phyloP scores from a whole-genome alignment of 176 grass and related monocot species.

The Avena insularis region DNA sequence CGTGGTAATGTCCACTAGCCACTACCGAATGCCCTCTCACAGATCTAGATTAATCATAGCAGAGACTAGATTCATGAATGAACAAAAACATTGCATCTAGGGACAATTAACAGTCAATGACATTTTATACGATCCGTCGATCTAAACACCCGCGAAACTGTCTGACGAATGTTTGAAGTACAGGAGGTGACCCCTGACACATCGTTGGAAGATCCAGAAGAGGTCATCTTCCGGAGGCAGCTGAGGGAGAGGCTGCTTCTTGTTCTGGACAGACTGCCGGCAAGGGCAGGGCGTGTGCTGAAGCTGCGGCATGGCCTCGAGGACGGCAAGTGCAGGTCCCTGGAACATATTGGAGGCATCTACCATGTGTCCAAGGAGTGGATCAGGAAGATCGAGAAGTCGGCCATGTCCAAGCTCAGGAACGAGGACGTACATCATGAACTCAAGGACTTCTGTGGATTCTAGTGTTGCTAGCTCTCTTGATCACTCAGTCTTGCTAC shows the following conservation, averaged over 20 bases:
- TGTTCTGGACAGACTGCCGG: slow-evolving; percentile 63
- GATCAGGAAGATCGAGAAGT: slow-evolving; percentile 87
- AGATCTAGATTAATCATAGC: not conserved
- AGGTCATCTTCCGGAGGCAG: slow-evolving; percentile 53
- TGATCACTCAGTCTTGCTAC: not conserved
- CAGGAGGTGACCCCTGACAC: slow-evolving; percentile 76
- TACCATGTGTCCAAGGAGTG: slow-evolving; percentile 78
- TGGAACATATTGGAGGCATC: slow-evolving; percentile 75
- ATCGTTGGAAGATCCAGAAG: slow-evolving; percentile 43
- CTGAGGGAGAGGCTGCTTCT: slow-evolving; percentile 59
- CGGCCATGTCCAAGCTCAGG: slow-evolving; percentile 68
- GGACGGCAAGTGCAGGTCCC: slow-evolving; percentile 69
- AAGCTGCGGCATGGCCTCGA: slow-evolving; percentile 67
- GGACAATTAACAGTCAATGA: not conserved
- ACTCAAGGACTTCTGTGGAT: slow-evolving; percentile 51
- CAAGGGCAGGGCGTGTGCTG: slow-evolving; percentile 65
- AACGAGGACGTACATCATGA: slow-evolving; percentile 58
- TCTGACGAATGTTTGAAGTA: slow-evolving; percentile 17
- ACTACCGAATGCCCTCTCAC: not conserved
- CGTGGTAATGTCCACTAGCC: slow-evolving; percentile 44
- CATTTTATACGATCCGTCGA: not conserved
- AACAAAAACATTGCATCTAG: not conserved
- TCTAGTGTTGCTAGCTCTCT: slow-evolving; percentile 1
- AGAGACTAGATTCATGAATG: not conserved
- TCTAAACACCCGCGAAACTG: not conserved